Conservation (phyloP, 179 eudicot genomes). For the Carnegiea gigantea region DNA sequence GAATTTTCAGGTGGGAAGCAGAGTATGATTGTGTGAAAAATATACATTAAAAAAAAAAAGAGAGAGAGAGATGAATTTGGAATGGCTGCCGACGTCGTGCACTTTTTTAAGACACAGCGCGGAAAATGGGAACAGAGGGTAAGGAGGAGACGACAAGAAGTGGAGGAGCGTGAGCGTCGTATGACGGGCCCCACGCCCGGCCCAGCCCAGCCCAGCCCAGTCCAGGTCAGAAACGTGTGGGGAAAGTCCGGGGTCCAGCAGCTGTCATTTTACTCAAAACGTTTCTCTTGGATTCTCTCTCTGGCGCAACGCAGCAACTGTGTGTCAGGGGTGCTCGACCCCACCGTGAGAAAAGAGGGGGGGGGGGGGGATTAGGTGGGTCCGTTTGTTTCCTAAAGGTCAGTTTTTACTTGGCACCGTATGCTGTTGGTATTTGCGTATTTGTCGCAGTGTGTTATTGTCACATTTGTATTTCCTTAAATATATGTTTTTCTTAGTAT, state of each 20-base stretch:
- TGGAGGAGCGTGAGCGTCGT: background rate
- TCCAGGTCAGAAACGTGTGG: background rate
- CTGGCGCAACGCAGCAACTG: background rate
- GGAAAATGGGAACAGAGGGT: background rate
- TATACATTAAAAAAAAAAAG: no score
- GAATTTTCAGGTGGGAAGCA: no score
- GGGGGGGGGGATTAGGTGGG: background rate
- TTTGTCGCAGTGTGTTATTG: no score
- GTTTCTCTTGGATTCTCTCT: background rate
- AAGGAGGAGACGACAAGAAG: background rate
- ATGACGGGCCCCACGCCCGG: background rate
- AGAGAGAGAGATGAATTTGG: no score
- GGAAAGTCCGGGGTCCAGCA: background rate
- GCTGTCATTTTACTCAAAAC: background rate
- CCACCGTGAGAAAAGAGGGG: background rate
- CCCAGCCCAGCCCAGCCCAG: no score
- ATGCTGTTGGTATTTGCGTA: no score
- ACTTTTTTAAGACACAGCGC: background rate
- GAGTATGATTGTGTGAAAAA: background rate
- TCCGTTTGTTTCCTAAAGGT: no score
- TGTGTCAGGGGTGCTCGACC: background rate
- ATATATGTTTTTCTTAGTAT: no score
- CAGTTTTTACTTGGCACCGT: no score
- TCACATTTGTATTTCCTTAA: no score
- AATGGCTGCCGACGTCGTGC: background rate